phyloP scores from a whole-genome alignment of 2,329 filamentous ascomycete species.

The Curvularia sp. region DNA sequence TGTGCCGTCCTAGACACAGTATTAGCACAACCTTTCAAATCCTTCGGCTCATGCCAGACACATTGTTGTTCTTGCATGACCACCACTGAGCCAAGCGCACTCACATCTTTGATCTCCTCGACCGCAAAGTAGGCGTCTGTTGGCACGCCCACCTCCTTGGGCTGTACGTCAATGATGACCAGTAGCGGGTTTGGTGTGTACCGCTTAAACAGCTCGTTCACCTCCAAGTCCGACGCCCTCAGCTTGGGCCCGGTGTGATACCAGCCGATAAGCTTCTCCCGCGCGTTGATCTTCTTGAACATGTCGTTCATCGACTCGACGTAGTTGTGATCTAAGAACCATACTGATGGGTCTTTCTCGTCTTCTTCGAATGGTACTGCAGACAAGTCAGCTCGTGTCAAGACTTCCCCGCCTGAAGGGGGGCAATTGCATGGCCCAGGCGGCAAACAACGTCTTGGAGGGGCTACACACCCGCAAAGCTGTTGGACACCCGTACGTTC shows the following conservation, averaged over 20 bases:
- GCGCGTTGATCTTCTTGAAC: slow-evolving; percentile 99
- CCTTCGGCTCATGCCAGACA: neutral
- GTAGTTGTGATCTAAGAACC: slow-evolving; percentile 99
- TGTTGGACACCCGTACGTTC: slow-evolving; percentile 97
- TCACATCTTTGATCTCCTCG: slow-evolving; percentile 98
- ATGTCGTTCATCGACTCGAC: slow-evolving; percentile 99
- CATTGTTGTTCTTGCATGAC: neutral
- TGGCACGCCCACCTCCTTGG: slow-evolving; percentile 95
- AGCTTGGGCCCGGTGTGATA: slow-evolving; percentile 98
- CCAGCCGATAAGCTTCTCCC: slow-evolving; percentile 99
- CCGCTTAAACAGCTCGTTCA: slow-evolving; percentile 99
- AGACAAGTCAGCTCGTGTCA: slow-evolving; percentile 30
- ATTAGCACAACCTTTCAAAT: neutral
- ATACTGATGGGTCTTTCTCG: slow-evolving; percentile 97
- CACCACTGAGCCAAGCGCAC: slow-evolving; percentile 43
- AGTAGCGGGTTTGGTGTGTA: slow-evolving; percentile 96
- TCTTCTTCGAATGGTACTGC: slow-evolving; percentile 98
- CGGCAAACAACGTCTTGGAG: slow-evolving; percentile 24
- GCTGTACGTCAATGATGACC: slow-evolving; percentile 98
- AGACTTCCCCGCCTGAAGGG: slow-evolving; percentile 7
- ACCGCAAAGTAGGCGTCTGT: slow-evolving; percentile 99
- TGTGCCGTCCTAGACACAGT: slow-evolving; percentile 78
- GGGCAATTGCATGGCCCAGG: slow-evolving; percentile 7
- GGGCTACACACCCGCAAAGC: slow-evolving; percentile 81
- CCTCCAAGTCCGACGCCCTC: slow-evolving; percentile 93